phyloP scores from a whole-genome alignment of 2,329 filamentous ascomycete genomes.

The Cytospora piceae region DNA sequence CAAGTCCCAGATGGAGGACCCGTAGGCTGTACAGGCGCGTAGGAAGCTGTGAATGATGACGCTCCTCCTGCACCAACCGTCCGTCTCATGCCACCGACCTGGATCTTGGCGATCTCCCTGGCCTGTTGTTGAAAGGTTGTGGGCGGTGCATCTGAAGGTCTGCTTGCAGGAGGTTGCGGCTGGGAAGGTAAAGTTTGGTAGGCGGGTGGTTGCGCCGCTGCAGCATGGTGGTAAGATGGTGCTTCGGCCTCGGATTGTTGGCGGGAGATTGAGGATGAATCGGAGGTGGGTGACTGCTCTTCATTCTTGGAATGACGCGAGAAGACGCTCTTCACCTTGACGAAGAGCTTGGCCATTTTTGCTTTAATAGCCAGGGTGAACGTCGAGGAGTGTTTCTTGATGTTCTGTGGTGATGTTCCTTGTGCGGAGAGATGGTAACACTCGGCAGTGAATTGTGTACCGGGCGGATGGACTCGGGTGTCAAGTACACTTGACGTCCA shows the following conservation, averaged over 20 bases:
- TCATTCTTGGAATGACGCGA: slow-evolving; percentile 18
- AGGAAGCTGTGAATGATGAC: slow-evolving; percentile 15
- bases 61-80: slow-evolving; percentile 11
- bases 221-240: slow-evolving; percentile 20
- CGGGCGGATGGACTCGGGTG: not conserved
- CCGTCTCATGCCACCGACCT: slow-evolving; percentile 25
- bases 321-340: slow-evolving; percentile 20
- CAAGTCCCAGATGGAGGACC: slow-evolving; percentile 11
- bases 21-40: slow-evolving; percentile 13
- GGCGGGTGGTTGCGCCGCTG: slow-evolving; percentile 16
- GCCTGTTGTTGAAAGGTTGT: slow-evolving; percentile 22
- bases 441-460: not conserved
- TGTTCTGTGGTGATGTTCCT: not conserved
- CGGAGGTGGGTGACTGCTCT: slow-evolving; percentile 4
- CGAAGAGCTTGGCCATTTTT: slow-evolving; percentile 20
- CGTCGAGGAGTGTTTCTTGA: not conserved
- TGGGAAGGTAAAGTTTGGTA: not conserved
- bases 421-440: not conserved
- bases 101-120: slow-evolving; percentile 26
- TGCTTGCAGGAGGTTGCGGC: not conserved
- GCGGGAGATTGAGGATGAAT: not conserved
- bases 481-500: not conserved
- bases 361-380: not conserved
- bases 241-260: not conserved
- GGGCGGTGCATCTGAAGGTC: slow-evolving; percentile 2